Evolutionary conservation across 2,329 filamentous ascomycete genomes (phyloP).

Genomic region (Metarhizium guizhouense): DNA sequence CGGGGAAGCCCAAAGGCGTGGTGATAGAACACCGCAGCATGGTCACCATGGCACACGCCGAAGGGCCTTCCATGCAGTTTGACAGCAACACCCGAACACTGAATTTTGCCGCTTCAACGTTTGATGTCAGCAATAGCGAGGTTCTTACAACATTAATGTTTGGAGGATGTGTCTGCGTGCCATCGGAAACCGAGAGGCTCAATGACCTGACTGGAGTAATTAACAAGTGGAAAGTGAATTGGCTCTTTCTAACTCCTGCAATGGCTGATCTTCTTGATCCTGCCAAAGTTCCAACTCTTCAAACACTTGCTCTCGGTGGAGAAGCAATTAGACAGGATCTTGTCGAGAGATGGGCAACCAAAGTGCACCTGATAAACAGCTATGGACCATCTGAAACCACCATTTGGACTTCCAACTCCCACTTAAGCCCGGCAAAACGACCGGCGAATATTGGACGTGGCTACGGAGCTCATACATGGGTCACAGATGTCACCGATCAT

Average conservation of each 20-base stretch:
- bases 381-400: neutral
- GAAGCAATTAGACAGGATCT: neutral
- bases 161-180: constrained; percentile 6
- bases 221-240: neutral
- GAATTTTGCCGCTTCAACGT: constrained; percentile 1
- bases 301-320: neutral
- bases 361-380: neutral
- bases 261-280: neutral
- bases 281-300: neutral
- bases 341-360: neutral
- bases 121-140: neutral
- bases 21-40: neutral
- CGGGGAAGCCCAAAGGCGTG: constrained; percentile 4
- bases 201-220: neutral
- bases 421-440: too few species aligned
- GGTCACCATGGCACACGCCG: neutral
- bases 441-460: neutral
- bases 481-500: constrained; percentile 11
- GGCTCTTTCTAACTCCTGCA: neutral
- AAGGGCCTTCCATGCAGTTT: constrained; percentile 1
- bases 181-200: neutral
- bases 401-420: neutral
- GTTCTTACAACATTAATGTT: neutral
- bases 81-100: too few species aligned
- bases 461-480: constrained; percentile 8